Base-by-base conservation (phyloP, 2,329 filamentous ascomycete genomes). In the Colletotrichum lupini region DNA sequence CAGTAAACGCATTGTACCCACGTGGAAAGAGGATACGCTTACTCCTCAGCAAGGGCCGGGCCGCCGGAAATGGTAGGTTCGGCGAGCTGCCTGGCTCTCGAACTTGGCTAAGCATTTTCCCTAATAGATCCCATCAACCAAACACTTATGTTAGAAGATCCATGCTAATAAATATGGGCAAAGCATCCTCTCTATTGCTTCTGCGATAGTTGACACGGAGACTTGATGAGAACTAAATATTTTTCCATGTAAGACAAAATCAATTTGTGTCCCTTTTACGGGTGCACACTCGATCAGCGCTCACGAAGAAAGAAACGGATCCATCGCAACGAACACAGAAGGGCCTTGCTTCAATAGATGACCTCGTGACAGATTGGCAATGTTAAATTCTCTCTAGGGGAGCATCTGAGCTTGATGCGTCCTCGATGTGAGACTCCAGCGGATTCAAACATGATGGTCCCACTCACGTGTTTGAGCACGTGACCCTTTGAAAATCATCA, bases 151-250 rank as follows among this genome's bases (percentile, higher is more conserved):
- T 8, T 9, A 9, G 19, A 9, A 22, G 4, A n/a, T 11, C 11
- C 8, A 9, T 9, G 7, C 6, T 7, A 7, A 19, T 42, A 19
- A 8, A 2, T 1, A 1, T 1, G 16, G 16, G 16, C 14, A 19
- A 42, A 1, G 11, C 1, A 35, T 8, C 8, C 5, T 6, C 37
- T 16, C 37, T 19, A 3, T 42, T 6, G 1, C 16, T 19, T 42
- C 3, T 19, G 6, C 6, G 0, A 1, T 7, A 7, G 0, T 1
- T 19, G 3, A 3, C 6, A 19, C 6, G 5, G 16, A 42, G 3
- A 19, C 37, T 42, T 7, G 37, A 42, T 42, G 14, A 42, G 37
- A 42, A 2, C 16, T 19, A 7, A 6, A 42, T 8, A 3, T 16
- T 42, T 42, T 16, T 5, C 7, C 5, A 19, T 2, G 6, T 16